These are phyloP conservation scores for Fusarium torulosum DNA, from an alignment of 2,329 filamentous ascomycete species.

Conservation along the genomic window DNA sequence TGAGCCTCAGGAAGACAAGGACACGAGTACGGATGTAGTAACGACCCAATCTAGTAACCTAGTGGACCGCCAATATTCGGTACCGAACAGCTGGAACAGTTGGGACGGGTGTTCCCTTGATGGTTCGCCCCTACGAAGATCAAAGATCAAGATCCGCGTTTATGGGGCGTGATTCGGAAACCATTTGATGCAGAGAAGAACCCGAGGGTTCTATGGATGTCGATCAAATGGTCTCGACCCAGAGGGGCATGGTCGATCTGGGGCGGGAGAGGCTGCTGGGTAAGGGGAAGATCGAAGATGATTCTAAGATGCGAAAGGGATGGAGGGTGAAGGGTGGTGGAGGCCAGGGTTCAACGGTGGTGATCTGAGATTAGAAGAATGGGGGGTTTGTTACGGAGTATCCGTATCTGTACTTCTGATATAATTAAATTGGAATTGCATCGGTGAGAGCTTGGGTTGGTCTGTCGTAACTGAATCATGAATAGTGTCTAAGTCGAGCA, in stretches of 20 bases:
- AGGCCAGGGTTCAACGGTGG: conserved; percentile 16
- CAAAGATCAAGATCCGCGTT: conserved; percentile 6
- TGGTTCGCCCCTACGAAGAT: conserved; percentile 18
- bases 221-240: conserved; percentile 41
- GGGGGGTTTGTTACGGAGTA: background rate
- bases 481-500: conserved; percentile 4
- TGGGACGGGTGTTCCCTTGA: conserved; percentile 27
- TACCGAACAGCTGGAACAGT: conserved; percentile 35
- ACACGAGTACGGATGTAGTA: background rate
- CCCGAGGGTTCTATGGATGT: conserved; percentile 17
- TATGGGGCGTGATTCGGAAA: conserved; percentile 1
- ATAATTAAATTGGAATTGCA: background rate
- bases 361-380: conserved; percentile 1
- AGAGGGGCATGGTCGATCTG: conserved; percentile 23
- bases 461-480: background rate
- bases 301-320: conserved; percentile 23
- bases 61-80: conserved; percentile 8
- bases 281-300: conserved; percentile 21
- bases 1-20: background rate
- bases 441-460: background rate
- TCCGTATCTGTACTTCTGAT: conserved; percentile 1
- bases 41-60: background rate
- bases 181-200: conserved; percentile 9
- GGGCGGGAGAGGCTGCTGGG: conserved; percentile 25
- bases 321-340: background rate